Conservation (phyloP, 768 basidiomycete genomes). For the Asterophora lycoperdoides region DNA sequence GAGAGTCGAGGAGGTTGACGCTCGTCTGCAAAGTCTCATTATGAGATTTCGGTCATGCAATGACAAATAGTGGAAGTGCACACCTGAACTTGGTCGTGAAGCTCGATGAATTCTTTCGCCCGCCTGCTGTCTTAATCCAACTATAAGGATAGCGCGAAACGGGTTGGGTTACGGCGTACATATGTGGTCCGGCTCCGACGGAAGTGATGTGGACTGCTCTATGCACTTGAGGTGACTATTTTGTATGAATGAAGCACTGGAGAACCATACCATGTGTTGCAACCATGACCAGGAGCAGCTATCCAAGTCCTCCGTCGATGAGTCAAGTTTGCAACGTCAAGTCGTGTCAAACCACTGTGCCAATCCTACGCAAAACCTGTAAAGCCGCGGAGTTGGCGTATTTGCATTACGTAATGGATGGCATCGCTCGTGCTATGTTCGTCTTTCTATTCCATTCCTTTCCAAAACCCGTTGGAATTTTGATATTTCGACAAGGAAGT, state of each 20-base stretch:
- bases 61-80: background rate
- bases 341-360: too few relatives aligned
- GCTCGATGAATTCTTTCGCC: constrained; percentile 69
- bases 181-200: constrained; percentile 19
- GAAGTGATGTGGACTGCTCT: background rate
- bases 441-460: too few relatives aligned
- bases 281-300: background rate
- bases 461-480: too few relatives aligned
- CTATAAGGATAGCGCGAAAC: background rate
- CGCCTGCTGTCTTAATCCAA: constrained; percentile 31
- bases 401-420: too few relatives aligned
- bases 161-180: constrained; percentile 25
- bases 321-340: background rate
- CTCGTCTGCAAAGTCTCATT: constrained; percentile 58
- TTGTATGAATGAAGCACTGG: background rate
- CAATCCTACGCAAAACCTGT: too few relatives aligned
- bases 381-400: too few relatives aligned
- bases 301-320: background rate
- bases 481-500: too few relatives aligned
- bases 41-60: background rate
- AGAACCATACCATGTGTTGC: background rate
- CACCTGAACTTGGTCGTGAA: constrained; percentile 92
- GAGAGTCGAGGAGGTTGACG: constrained; percentile 75
- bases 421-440: too few relatives aligned
- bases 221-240: background rate